Conservation (phyloP, 2,329 filamentous ascomycete species). For the Arthrobotrys pseudoclavata region DNA sequence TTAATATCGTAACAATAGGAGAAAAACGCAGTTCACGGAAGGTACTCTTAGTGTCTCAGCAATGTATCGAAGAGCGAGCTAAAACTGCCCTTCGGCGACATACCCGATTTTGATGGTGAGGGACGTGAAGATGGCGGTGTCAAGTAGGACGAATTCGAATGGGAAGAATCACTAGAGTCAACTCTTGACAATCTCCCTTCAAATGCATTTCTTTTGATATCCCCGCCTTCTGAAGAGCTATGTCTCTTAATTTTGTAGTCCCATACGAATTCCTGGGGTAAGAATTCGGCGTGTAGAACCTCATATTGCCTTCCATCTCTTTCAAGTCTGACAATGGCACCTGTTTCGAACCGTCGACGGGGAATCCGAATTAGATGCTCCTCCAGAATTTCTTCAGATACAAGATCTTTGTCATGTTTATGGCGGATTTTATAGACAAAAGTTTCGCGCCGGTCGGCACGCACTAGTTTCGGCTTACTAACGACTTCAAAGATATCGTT, state of each 20-base stretch:
- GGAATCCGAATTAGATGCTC: slow-evolving; percentile 38
- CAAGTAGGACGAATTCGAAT: slow-evolving; percentile 14
- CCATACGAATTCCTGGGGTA: slow-evolving; percentile 51
- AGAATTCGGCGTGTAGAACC: slow-evolving; percentile 34
- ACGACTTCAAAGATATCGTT: slow-evolving; percentile 52
- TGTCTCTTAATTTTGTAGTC: slow-evolving; percentile 49
- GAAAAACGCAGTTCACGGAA: not conserved
- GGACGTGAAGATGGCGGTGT: slow-evolving; percentile 45
- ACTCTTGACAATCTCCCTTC: slow-evolving; percentile 35
- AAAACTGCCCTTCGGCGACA: slow-evolving; percentile 47
- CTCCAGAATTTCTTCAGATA: slow-evolving; percentile 15
- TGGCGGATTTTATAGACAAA: slow-evolving; percentile 43
- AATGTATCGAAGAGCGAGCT: slow-evolving; percentile 48
- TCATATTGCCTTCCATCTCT: slow-evolving; percentile 44
- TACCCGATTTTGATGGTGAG: slow-evolving; percentile 21
- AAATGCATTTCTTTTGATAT: slow-evolving; percentile 40
- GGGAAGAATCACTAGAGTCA: slow-evolving; percentile 34
- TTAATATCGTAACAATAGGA: slow-evolving; percentile 11
- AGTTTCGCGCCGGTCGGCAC: slow-evolving; percentile 31
- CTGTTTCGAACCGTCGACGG: slow-evolving; percentile 36
- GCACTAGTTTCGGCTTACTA: slow-evolving; percentile 39
- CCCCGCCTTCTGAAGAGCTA: slow-evolving; percentile 20
- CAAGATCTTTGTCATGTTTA: slow-evolving; percentile 27
- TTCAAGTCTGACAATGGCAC: slow-evolving; percentile 31
- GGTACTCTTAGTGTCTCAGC: slow-evolving; percentile 11